Evolutionary conservation across 139 green algal species (phyloP), one percentile per base, ranked within the genome.

Genomic region (Asterochloris sp.): DNA sequence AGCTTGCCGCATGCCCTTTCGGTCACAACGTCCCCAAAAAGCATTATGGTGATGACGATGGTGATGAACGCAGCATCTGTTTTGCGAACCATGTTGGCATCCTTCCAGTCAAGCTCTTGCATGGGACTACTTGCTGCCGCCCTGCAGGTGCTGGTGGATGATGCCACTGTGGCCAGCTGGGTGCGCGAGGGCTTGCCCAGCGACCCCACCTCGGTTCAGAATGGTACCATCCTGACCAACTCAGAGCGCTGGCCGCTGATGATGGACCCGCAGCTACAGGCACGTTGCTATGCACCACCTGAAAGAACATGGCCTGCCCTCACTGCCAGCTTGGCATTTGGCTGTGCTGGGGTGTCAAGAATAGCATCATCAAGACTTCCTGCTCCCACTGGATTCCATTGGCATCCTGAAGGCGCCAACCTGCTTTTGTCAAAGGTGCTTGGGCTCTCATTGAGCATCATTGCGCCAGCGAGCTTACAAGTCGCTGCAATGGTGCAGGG

Each of bases 181-280:
- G 88, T 88, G 24, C 93, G 94, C 47, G 94, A 98, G 84, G 95
- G 94, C 21, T 86, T 98, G 78, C 95, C 93, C 21, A 91, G 86
- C 2, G 95, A 98, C 86, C 87, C 89, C 0, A 86, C 96, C 76
- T 95, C 90, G 11, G 79, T 96, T 17, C 93, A 98, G 84, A 98
- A 98, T 82, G 95, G 93, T 10, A 94, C 92, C 27, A 97, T 98
- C 84, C 91, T 98, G 83, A 91, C 83, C 60, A 92, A 90, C 74
- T 89, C 90, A 21, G 81, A 85, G 16, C 87, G 95, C 24, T 97
- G 91, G 92, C 86, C 92, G 12, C 87, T 98, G 15, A 93, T 98
- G 86, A 96, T 98, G 69, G 95, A 98, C 87, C 95, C 95, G 11
- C 94, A 98, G 86, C 88, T 98, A 80, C 26, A 88, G 88, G 82